Conservation (phyloP, 2,329 filamentous ascomycete genomes). For the Gnomoniopsis sp. region DNA sequence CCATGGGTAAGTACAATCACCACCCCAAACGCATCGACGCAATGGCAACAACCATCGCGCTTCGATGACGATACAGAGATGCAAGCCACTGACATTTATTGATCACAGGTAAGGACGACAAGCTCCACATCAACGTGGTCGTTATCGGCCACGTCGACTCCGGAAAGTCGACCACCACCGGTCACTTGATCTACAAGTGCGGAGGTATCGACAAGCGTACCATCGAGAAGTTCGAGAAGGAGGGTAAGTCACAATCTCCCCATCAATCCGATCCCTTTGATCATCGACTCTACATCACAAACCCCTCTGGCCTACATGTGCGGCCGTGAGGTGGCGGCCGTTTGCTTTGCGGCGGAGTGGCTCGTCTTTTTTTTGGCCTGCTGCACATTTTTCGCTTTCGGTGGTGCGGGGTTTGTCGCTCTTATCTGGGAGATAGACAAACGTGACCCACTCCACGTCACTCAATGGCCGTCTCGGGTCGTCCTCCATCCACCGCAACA, state of each 20-base stretch:
- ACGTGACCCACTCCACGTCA: constrained; percentile 1
- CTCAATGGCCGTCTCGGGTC: neutral
- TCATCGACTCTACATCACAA: neutral
- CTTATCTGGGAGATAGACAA: constrained; percentile 13
- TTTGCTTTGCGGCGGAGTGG: neutral
- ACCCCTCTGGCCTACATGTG: neutral
- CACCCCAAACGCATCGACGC: neutral
- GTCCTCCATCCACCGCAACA: neutral
- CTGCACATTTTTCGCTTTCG: constrained; percentile 18
- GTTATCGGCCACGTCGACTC: constrained; percentile 86
- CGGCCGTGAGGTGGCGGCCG: neutral
- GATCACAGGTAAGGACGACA: constrained; percentile 71
- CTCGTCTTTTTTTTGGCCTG: constrained; percentile 21
- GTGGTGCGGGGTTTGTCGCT: constrained; percentile 16
- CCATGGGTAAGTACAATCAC: constrained; percentile 16
- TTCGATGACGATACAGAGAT: neutral
- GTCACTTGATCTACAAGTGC: constrained; percentile 99
- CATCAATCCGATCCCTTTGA: neutral
- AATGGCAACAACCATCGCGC: neutral
- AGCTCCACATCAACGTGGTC: constrained; percentile 80
- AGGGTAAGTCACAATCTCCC: constrained; percentile 53
- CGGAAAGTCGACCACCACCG: constrained; percentile 94
- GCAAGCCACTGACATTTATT: neutral
- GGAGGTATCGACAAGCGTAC: constrained; percentile 99
- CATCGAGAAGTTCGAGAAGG: constrained; percentile 99